phyloP scores from a whole-genome alignment of 192 early-diverging fungal species.

The Entophlyctis luteolus region DNA sequence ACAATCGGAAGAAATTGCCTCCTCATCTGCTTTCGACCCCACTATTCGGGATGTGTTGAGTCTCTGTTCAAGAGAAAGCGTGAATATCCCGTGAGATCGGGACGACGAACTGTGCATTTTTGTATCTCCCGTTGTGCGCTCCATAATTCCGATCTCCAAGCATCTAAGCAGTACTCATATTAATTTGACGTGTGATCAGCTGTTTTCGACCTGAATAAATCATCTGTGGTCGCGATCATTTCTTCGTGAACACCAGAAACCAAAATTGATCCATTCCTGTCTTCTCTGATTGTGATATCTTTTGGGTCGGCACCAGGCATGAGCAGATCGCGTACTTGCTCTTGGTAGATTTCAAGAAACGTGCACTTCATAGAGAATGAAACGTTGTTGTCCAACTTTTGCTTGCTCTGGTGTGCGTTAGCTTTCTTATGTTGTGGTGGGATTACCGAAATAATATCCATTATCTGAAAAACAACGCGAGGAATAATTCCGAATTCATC shows the following conservation, averaged over 20 bases:
- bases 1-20: background rate
- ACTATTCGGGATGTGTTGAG: slow-evolving; percentile 2
- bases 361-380: slow-evolving; percentile 35
- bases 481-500: slow-evolving; percentile 48
- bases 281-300: slow-evolving; percentile 49
- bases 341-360: slow-evolving; percentile 59
- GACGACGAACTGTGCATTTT: slow-evolving; percentile 45
- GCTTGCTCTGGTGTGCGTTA: slow-evolving; percentile 3
- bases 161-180: slow-evolving; percentile 18
- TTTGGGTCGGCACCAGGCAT: slow-evolving; percentile 20
- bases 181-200: background rate
- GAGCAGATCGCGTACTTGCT: slow-evolving; percentile 52
- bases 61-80: slow-evolving; percentile 41
- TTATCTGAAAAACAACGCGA: slow-evolving; percentile 42
- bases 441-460: slow-evolving; percentile 28
- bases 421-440: background rate
- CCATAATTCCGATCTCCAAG: slow-evolving; percentile 37
- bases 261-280: slow-evolving; percentile 38
- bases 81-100: slow-evolving; percentile 51
- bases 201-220: slow-evolving; percentile 31
- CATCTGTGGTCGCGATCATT: slow-evolving; percentile 13
- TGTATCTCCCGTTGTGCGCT: slow-evolving; percentile 50
- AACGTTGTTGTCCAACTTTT: slow-evolving; percentile 17
- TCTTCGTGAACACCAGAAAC: slow-evolving; percentile 42
- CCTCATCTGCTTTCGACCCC: slow-evolving; percentile 3